A percentile compares a stretch with the other conserved stretches of the same genome.
phyloP scores from a whole-genome alignment of 2,329 filamentous ascomycete species.

The Talaromyces sp. region DNA sequence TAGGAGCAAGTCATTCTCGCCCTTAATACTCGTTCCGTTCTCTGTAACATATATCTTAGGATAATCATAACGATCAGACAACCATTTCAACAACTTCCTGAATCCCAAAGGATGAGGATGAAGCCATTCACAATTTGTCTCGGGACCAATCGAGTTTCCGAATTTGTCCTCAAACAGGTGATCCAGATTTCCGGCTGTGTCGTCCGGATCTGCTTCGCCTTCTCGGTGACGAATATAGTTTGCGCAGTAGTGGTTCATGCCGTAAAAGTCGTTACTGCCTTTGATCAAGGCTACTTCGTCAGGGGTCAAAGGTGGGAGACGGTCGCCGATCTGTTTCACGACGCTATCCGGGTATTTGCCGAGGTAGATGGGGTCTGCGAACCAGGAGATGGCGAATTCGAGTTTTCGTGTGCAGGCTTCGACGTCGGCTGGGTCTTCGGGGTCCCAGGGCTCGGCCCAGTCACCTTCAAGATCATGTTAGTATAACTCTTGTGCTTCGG shows the following conservation, averaged over 20 bases:
- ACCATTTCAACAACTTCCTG: slow-evolving; percentile 70
- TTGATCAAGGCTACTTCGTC: slow-evolving; percentile 71
- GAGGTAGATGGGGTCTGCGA: slow-evolving; percentile 81
- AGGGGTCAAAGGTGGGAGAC: slow-evolving; percentile 68
- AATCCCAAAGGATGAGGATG: slow-evolving; percentile 72
- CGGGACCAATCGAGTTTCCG: slow-evolving; percentile 70
- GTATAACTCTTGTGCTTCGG: not conserved
- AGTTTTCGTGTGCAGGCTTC: slow-evolving; percentile 76
- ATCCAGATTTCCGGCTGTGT: slow-evolving; percentile 74
- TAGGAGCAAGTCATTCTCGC: slow-evolving; percentile 69
- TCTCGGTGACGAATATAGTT: slow-evolving; percentile 77
- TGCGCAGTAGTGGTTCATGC: slow-evolving; percentile 90
- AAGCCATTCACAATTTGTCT: slow-evolving; percentile 80
- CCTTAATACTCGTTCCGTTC: slow-evolving; percentile 80
- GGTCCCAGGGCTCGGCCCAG: slow-evolving; percentile 77
- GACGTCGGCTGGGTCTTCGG: slow-evolving; percentile 68
- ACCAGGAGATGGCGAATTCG: slow-evolving; percentile 85
- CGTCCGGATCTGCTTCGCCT: slow-evolving; percentile 57
- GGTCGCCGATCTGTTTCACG: slow-evolving; percentile 72
- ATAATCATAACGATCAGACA: slow-evolving; percentile 69
- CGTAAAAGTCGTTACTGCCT: slow-evolving; percentile 90
- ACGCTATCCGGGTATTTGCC: slow-evolving; percentile 81
- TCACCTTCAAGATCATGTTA: slow-evolving; percentile 52
- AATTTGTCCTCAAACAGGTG: slow-evolving; percentile 66
- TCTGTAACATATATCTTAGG: slow-evolving; percentile 85